A percentile compares a stretch with the other conserved stretches of the same genome.
phyloP scores from a whole-genome alignment of 2,329 filamentous ascomycete species.

The Colletotrichum cereale region DNA sequence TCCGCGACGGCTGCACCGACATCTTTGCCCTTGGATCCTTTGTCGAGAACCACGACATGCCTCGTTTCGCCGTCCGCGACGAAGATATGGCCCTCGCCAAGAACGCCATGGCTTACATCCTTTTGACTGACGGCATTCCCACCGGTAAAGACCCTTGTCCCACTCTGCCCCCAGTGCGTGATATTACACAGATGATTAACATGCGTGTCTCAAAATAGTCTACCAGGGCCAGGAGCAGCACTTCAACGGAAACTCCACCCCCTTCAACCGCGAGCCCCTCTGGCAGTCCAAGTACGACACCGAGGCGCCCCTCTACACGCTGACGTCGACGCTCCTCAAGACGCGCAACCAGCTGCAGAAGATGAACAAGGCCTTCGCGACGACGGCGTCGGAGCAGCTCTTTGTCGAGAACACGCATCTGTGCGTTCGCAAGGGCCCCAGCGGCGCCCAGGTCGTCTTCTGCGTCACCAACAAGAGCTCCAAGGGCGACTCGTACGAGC shows the following conservation, averaged over 20 bases:
- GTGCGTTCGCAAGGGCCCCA: conserved; percentile 36
- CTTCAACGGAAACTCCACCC: conserved; percentile 61
- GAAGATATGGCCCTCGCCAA: conserved; percentile 67
- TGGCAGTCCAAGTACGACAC: conserved; percentile 68
- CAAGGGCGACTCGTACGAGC: conserved; percentile 33
- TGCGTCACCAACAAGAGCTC: conserved; percentile 40
- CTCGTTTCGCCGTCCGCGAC: conserved; percentile 62
- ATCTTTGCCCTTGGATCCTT: conserved; percentile 56
- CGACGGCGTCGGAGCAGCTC: conserved; percentile 36
- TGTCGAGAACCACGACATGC: conserved; percentile 69
- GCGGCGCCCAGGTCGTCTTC: conserved; percentile 37
- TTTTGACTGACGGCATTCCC: conserved; percentile 72
- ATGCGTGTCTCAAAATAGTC: conserved; percentile 48
- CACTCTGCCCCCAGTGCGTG: not conserved
- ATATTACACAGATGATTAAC: not conserved
- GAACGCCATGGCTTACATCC: conserved; percentile 71
- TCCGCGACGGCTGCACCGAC: conserved; percentile 41
- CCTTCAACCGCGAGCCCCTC: conserved; percentile 68
- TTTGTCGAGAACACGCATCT: conserved; percentile 37
- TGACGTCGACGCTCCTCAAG: conserved; percentile 28
- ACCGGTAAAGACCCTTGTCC: conserved; percentile 49
- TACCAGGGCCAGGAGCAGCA: conserved; percentile 77
- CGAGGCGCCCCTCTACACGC: conserved; percentile 59
- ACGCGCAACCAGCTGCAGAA: conserved; percentile 34
- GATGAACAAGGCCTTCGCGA: conserved; percentile 23